phyloP scores from a whole-genome alignment of 441 rosid genomes.

The Euphorbia schlechtendalii region DNA sequence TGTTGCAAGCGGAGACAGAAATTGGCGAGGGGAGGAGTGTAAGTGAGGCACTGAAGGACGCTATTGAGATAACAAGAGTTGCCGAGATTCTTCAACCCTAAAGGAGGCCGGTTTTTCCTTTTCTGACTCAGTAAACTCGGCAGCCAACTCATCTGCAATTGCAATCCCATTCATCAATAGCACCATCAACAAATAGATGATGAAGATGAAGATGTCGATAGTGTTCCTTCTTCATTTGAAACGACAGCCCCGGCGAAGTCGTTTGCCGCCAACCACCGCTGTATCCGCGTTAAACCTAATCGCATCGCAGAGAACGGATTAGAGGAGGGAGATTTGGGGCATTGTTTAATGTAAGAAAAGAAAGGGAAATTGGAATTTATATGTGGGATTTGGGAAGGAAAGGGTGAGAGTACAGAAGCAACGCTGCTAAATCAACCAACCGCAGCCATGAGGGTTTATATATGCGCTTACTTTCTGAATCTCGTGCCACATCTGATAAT shows the following conservation, averaged over 20 bases:
- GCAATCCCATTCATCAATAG: conserved; percentile 29
- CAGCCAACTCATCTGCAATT: conserved; percentile 93
- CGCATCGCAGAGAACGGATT: conserved; percentile 11
- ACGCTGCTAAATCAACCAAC: neutral
- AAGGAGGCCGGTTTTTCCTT: conserved; percentile 69
- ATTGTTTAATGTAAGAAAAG: neutral
- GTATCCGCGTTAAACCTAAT: conserved; percentile 6
- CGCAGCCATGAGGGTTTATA: neutral
- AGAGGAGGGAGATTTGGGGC: conserved; percentile 1
- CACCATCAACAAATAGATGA: conserved; percentile 4
- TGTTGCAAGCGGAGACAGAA: conserved; percentile 79
- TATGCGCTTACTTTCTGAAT: neutral
- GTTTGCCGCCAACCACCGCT: neutral
- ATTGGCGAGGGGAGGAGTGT: conserved; percentile 97
- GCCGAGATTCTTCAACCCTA: conserved; percentile 92
- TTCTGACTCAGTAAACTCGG: conserved; percentile 71
- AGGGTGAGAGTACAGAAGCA: neutral
- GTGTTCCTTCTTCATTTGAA: conserved; percentile 15
- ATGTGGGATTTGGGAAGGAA: neutral
- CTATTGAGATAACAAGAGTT: conserved; percentile 95
- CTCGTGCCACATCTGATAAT: no score
- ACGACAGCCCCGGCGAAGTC: neutral
- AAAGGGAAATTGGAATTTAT: neutral
- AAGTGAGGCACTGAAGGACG: conserved; percentile 98
- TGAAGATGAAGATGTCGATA: neutral